Evolutionary conservation across 345 rosid species (phyloP), one percentile per base, ranked within the genome.

Genomic region (Ricinus communis): DNA sequence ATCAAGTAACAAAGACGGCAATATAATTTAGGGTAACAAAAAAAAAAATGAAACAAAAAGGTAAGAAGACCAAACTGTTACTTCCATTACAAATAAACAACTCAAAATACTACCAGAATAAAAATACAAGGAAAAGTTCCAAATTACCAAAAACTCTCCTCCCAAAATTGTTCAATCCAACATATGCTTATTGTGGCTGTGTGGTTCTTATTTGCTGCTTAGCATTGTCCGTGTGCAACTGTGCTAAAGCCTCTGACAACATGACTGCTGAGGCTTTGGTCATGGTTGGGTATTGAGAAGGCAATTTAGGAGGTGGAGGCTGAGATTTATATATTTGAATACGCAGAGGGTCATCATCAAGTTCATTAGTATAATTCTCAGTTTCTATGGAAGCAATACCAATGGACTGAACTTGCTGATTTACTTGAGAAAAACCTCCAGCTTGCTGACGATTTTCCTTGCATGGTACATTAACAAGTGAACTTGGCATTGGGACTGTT

Each of bases 301-400:
- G 82, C 74, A 85, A 55, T 16, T 71, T 38, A 0, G 97, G 96
- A 24, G 87, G 86, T 0, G 87, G 93, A 56, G 98, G 98, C 83
- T 90, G 95, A 74, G 98, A 80, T 82, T 93, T 87, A 80, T 90
- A 93, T 72, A 93, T 87, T 71, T 81, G 96, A 62, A 83, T 79
- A 59, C 77, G 85, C 19, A 80, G 74, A 65, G 82, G 80, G 33
- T 90, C 91, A 16, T 87, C 91, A 31, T 83, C 88, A 63, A 74
- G 71, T 70, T 85, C 82, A 18, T 72, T 78, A 62, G 70, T 40
- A 27, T 59, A 77, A 43, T 70, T 76, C 14, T 68, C 65, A 70
- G 62, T 70, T 70, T 87, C 90, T 70, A 68, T 24, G 14, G 79
- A 64, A 74, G 82, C 75, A 65, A 57, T 72, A 65, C 66, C 82